phyloP scores from a whole-genome alignment of 371 early-diverging fungal genomes.

The Lichtheimia corymbifera region DNA sequence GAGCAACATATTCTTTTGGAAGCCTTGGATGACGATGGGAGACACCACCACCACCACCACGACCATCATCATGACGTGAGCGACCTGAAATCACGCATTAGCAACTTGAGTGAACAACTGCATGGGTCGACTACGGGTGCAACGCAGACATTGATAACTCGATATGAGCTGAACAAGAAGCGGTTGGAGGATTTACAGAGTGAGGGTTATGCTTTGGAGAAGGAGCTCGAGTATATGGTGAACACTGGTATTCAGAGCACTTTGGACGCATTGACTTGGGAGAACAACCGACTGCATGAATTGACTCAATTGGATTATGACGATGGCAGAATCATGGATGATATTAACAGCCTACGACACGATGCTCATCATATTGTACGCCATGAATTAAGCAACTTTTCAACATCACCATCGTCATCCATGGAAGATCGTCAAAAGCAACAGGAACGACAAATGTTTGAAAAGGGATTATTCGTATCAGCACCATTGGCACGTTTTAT shows the following conservation, averaged over 20 bases:
- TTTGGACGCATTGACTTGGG: slow-evolving; percentile 16
- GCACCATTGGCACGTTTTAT: slow-evolving; percentile 40
- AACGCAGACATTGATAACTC: slow-evolving; percentile 19
- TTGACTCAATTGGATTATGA: neutral
- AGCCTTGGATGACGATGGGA: slow-evolving; percentile 9
- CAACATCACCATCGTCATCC: neutral
- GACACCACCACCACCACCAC: neutral
- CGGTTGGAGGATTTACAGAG: slow-evolving; percentile 35
- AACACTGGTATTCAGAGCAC: slow-evolving; percentile 24
- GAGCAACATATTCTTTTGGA: slow-evolving; percentile 25
- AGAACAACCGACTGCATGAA: slow-evolving; percentile 29
- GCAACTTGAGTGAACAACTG: slow-evolving; percentile 20
- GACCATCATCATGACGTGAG: slow-evolving; percentile 5
- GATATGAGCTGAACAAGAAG: slow-evolving; percentile 34
- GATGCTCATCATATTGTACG: neutral
- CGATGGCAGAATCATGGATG: neutral
- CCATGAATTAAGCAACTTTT: neutral
- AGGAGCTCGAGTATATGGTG: slow-evolving; percentile 40
- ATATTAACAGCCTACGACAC: slow-evolving; percentile 1
- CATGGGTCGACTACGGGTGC: slow-evolving; percentile 11
- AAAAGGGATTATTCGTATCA: slow-evolving; percentile 40
- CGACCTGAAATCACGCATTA: slow-evolving; percentile 33
- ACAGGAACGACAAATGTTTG: slow-evolving; percentile 47
- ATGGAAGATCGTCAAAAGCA: slow-evolving; percentile 14
- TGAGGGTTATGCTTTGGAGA: slow-evolving; percentile 26